phyloP scores from a whole-genome alignment of 176 grass and related monocot genomes.

The Rhynchospora breviuscula region DNA sequence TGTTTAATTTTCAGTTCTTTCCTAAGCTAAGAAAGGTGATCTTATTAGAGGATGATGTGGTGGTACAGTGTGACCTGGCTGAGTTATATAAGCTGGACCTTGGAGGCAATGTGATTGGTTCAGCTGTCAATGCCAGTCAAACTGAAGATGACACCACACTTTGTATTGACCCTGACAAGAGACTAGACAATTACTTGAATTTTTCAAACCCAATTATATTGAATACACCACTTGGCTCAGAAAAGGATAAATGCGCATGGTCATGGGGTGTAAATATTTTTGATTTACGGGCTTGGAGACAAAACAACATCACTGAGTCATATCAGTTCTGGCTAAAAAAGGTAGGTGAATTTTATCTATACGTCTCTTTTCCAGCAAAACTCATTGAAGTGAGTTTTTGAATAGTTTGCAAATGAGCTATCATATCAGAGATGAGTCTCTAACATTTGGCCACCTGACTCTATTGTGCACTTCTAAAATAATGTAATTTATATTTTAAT shows the following conservation, averaged over 20 bases:
- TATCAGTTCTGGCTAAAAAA: constrained; percentile 72
- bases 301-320: constrained; percentile 46
- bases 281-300: constrained; percentile 76
- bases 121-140: constrained; percentile 30
- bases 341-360: constrained; percentile 29
- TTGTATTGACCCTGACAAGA: constrained; percentile 57
- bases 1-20: constrained; percentile 54
- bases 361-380: neutral
- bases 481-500: neutral
- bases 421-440: no score
- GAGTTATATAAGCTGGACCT: constrained; percentile 66
- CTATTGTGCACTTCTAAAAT: neutral
- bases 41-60: constrained; percentile 84
- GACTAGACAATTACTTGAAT: constrained; percentile 59
- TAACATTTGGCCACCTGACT: neutral
- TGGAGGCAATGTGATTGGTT: constrained; percentile 58
- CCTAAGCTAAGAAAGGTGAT: constrained; percentile 66
- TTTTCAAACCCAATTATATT: constrained; percentile 51
- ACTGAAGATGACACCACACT: constrained; percentile 15
- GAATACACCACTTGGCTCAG: constrained; percentile 17
- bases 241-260: constrained; percentile 50
- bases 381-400: neutral
- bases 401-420: neutral
- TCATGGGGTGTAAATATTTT: constrained; percentile 60
- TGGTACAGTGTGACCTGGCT: constrained; percentile 65